phyloP scores from a whole-genome alignment of 2,329 filamentous ascomycete species.

The Leptographium procerum region DNA sequence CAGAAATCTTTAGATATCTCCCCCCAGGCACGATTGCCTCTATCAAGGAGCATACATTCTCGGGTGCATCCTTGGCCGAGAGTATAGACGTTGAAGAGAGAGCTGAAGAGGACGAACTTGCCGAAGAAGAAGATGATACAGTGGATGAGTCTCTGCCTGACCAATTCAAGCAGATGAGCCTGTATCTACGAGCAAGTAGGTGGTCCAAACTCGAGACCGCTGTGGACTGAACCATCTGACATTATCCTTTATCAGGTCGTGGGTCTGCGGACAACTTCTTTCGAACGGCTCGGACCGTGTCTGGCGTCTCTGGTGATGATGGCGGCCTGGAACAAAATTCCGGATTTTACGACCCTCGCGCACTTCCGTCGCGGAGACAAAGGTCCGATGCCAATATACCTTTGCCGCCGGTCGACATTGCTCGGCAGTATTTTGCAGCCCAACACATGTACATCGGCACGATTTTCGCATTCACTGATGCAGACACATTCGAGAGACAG shows the following conservation, averaged over 20 bases:
- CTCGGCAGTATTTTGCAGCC: conserved; percentile 27
- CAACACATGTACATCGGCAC: conserved; percentile 47
- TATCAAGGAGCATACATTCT: not conserved
- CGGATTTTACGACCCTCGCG: conserved; percentile 23
- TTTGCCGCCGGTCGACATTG: conserved; percentile 38
- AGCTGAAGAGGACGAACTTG: not conserved
- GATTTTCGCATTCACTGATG: conserved; percentile 42
- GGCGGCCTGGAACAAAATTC: conserved; percentile 19
- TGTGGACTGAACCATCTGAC: not conserved
- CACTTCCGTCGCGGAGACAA: conserved; percentile 21
- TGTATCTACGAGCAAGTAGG: not conserved
- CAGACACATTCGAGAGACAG: conserved; percentile 32
- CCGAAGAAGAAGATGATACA: not conserved
- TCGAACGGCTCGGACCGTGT: conserved; percentile 23
- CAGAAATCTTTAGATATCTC: conserved; percentile 6
- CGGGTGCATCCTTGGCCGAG: not conserved
- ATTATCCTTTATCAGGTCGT: conserved; percentile 21
- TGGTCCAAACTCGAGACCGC: not conserved
- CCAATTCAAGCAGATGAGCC: conserved; percentile 7
- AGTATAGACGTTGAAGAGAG: not conserved
- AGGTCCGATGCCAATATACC: conserved; percentile 14
- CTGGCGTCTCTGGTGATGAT: conserved; percentile 17
- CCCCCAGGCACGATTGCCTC: not conserved
- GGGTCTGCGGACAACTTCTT: conserved; percentile 28
- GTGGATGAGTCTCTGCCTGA: conserved; percentile 2